A percentile compares a stretch with the other conserved stretches of the same genome.
phyloP scores from a whole-genome alignment of 1,284 basidiomycete genomes.

The Papiliotrema nemorosa region DNA sequence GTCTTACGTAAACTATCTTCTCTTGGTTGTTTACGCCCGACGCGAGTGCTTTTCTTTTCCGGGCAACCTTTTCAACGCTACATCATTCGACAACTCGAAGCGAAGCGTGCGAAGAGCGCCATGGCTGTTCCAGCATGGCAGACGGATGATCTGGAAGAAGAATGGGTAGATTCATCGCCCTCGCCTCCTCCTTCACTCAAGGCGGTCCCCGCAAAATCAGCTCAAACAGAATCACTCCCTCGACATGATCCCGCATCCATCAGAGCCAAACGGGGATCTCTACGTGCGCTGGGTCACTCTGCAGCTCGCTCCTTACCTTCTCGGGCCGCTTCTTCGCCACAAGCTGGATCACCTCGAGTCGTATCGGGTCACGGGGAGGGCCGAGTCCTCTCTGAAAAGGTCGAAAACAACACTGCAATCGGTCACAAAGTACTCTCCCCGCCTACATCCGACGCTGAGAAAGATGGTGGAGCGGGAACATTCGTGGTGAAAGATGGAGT shows the following conservation, averaged over 20 bases:
- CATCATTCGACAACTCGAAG: no score
- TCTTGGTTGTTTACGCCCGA: not conserved
- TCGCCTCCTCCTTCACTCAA: constrained; percentile 51
- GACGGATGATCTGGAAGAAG: constrained; percentile 71
- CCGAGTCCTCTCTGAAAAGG: constrained; percentile 5
- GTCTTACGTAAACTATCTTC: no score
- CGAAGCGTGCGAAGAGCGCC: no score
- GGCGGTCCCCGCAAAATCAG: constrained; percentile 3
- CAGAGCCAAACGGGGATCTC: constrained; percentile 37
- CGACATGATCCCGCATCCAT: constrained; percentile 17
- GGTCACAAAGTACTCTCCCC: constrained; percentile 10
- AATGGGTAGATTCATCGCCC: constrained; percentile 62
- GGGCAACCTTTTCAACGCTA: no score
- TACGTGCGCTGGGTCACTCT: constrained; percentile 35
- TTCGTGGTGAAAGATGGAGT: constrained; percentile 73
- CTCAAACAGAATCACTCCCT: constrained; percentile 32
- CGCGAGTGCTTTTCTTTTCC: not conserved
- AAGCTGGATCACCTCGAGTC: not conserved
- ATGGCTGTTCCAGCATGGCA: constrained; percentile 62
- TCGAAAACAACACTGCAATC: constrained; percentile 1
- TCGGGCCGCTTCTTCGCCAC: constrained; percentile 2
- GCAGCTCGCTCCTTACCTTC: constrained; percentile 31
- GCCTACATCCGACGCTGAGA: constrained; percentile 11
- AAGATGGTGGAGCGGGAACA: constrained; percentile 56
- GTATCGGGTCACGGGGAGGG: constrained; percentile 8